Conservation (phyloP, 176 grass and related monocot species). For the Phragmites australis region DNA sequence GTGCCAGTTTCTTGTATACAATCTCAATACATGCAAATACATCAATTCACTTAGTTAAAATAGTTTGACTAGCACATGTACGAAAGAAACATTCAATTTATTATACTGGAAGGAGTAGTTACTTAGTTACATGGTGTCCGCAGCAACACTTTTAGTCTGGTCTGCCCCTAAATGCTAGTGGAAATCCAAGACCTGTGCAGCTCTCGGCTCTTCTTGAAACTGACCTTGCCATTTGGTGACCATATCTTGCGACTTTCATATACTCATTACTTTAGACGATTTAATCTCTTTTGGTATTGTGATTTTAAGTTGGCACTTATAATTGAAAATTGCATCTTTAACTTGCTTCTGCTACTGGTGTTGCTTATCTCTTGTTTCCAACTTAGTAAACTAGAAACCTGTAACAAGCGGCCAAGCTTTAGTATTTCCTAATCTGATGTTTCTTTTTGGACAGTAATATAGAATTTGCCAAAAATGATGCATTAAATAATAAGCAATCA, state of each 20-base stretch:
- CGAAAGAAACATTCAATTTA: not conserved
- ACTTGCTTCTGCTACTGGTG: not conserved
- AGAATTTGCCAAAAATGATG: not conserved
- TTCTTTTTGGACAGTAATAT: not conserved
- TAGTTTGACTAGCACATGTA: not conserved
- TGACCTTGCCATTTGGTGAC: not conserved
- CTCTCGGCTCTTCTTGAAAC: not conserved
- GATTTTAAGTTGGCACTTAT: not conserved
- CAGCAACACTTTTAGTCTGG: not conserved
- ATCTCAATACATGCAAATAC: not conserved
- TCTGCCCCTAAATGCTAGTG: not conserved
- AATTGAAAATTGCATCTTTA: not conserved
- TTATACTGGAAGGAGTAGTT: not conserved
- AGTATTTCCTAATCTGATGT: not conserved
- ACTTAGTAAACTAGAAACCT: not conserved
- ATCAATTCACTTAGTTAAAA: not conserved
- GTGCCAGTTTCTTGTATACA: not conserved
- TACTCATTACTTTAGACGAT: not conserved
- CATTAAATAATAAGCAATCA: not conserved
- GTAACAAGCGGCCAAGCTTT: not conserved
- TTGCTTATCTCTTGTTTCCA: not conserved
- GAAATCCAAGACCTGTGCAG: not conserved
- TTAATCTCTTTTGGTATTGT: not conserved
- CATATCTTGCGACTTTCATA: not conserved
- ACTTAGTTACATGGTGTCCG: slow-evolving; percentile 12